Conservation (phyloP, 2,329 filamentous ascomycete species). For the Aureobasidium subglaciale region DNA sequence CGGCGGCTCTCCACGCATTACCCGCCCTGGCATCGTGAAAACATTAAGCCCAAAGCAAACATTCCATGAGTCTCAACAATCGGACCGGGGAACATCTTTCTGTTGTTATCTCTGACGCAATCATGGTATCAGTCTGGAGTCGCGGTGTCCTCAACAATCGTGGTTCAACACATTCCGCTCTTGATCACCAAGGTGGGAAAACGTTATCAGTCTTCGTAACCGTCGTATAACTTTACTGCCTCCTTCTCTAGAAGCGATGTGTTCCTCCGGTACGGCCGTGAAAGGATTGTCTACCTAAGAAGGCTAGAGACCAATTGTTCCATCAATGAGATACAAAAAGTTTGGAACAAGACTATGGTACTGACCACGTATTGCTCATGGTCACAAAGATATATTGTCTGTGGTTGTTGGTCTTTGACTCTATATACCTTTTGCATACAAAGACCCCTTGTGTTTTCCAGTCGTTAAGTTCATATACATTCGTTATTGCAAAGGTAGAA, state of each 20-base stretch:
- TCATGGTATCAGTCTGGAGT: neutral
- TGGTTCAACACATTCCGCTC: neutral
- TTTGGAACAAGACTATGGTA: too few relatives aligned
- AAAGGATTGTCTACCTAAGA: too few relatives aligned
- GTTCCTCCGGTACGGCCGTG: neutral
- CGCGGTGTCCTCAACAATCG: neutral
- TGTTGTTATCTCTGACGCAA: conserved; percentile 8
- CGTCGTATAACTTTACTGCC: neutral
- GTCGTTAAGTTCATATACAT: neutral
- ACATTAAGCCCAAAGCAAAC: neutral
- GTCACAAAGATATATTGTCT: too few relatives aligned
- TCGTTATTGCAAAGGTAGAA: neutral
- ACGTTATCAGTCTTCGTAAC: neutral
- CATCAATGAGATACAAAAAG: too few relatives aligned
- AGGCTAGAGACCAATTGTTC: too few relatives aligned
- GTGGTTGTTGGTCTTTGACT: neutral
- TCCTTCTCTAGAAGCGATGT: neutral
- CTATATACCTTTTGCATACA: neutral
- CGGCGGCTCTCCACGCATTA: conserved; percentile 11
- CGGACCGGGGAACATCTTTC: neutral
- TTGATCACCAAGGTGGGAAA: neutral
- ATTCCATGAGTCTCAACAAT: conserved; percentile 7
- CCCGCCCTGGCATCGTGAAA: neutral
- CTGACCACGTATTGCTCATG: too few relatives aligned
- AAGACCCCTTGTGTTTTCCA: neutral